These are phyloP conservation scores for Fusarium nelsonii DNA, from an alignment of 2,329 filamentous ascomycete genomes.

Conservation along the genomic window DNA sequence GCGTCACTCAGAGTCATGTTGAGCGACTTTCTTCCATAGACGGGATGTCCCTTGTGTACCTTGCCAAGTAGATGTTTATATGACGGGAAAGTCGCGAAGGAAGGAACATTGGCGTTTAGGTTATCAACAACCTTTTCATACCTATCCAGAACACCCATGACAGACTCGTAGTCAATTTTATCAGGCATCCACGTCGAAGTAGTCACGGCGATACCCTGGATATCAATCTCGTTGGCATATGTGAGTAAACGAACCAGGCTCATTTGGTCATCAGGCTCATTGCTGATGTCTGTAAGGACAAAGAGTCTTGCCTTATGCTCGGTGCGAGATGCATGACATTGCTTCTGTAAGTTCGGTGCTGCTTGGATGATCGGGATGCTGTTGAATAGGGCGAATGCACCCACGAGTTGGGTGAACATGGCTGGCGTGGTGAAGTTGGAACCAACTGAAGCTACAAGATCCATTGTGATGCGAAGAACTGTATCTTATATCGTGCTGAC, in stretches of 20 bases:
- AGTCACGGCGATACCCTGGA: conserved; percentile 57
- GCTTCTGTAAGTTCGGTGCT: neutral
- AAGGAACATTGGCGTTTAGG: conserved; percentile 18
- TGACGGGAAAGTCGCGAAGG: neutral
- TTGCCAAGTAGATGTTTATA: neutral
- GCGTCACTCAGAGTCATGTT: conserved; percentile 50
- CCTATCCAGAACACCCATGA: conserved; percentile 43
- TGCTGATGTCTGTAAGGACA: conserved; percentile 59
- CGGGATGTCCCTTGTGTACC: conserved; percentile 11
- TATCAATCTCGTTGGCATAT: conserved; percentile 60
- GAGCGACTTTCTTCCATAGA: conserved; percentile 44
- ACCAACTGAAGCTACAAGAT: neutral
- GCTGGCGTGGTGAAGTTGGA: neutral
- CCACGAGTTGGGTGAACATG: conserved; percentile 19
- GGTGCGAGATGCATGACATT: neutral
- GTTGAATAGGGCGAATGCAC: conserved; percentile 17
- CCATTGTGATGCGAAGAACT: neutral
- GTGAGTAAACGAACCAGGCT: conserved; percentile 58
- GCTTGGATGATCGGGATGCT: neutral
- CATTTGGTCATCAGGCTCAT: conserved; percentile 60
- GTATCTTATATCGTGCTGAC: neutral
- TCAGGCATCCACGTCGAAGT: conserved; percentile 59
- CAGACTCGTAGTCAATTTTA: conserved; percentile 48
- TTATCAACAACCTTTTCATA: conserved; percentile 48
- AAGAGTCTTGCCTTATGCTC: conserved; percentile 52